A percentile compares a stretch with the other conserved stretches of the same genome.
phyloP scores from a whole-genome alignment of 345 rosid genomes.

The Euclidium syriacum region DNA sequence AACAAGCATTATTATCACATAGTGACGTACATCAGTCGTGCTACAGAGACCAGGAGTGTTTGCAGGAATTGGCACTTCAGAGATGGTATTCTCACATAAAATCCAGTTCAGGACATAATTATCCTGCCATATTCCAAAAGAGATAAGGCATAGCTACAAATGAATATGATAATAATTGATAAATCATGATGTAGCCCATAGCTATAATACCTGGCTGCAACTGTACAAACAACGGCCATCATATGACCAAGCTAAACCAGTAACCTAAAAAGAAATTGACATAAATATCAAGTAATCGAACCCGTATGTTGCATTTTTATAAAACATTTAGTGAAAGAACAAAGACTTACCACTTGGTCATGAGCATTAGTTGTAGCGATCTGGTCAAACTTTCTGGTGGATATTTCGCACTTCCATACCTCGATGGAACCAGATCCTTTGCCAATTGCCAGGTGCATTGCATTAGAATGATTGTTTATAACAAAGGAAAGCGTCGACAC shows the following conservation, averaged over 20 bases:
- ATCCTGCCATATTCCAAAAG: slow-evolving; percentile 44
- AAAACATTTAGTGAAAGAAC: not conserved
- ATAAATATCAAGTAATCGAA: slow-evolving; percentile 24
- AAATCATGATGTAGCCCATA: not conserved
- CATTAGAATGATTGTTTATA: slow-evolving; percentile 37
- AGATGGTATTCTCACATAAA: slow-evolving; percentile 43
- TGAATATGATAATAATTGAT: not conserved
- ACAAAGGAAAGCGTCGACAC: slow-evolving; percentile 61
- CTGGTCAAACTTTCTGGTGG: slow-evolving; percentile 41
- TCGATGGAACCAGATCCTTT: slow-evolving; percentile 90
- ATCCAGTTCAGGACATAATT: slow-evolving; percentile 80
- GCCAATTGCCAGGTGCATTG: slow-evolving; percentile 71
- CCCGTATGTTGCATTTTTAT: not conserved
- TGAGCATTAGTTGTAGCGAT: slow-evolving; percentile 55
- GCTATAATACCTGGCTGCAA: slow-evolving; percentile 73
- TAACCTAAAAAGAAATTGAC: slow-evolving; percentile 48
- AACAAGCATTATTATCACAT: not conserved
- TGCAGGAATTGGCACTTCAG: slow-evolving; percentile 62
- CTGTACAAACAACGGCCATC: slow-evolving; percentile 72
- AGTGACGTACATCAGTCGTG: slow-evolving; percentile 56
- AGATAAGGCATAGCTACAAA: slow-evolving; percentile 7
- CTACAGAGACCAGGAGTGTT: slow-evolving; percentile 51
- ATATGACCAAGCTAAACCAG: slow-evolving; percentile 89
- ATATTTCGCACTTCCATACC: slow-evolving; percentile 63
- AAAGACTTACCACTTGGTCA: slow-evolving; percentile 65